Evolutionary conservation across 352 stramenopile genomes (phyloP), one percentile per base, ranked within the genome.

Genomic region (Phytophthora idaei): DNA sequence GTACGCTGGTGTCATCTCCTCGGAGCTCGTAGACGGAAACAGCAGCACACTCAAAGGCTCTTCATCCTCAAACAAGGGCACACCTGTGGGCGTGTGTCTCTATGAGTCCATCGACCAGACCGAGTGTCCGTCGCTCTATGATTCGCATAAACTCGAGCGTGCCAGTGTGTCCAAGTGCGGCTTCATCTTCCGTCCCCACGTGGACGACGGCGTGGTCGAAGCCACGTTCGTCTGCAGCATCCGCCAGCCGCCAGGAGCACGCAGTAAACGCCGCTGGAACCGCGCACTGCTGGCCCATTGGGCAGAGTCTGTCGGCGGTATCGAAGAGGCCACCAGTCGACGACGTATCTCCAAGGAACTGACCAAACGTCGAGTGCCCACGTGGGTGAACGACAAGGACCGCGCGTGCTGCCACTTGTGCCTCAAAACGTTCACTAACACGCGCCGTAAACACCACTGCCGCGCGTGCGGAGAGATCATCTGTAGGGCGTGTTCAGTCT

Each of bases 401-500:
- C 85, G 87, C 50, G 78, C 83, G 47, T 94, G 87, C 69, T 94
- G 87, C 63, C 83, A 92, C 52, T 64, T 94, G 46, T 94, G 87
- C 44, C 72, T 94, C 17, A 93, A 92, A 75, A 90, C 81, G 9
- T 94, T 94, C 62, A 89, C 81, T 28, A 91, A 84, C 70, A 92
- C 85, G 50, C 70, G 87, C 4, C 81, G 87, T 27, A 88, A 89
- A 64, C 87, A 95, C 60, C 87, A 95, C 69, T 93, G 85, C 66
- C 82, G 87, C 17, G 82, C 81, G 1, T 95, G 87, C 44, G 85
- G 87, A n/a, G 87, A 95, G 72, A 89, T 95, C 60, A 95, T 95
- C 53, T 95, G 87, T 61, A 78, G 84, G 52, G 76, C 71, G 39
- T 95, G 87, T 58, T 93, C 83, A n/a, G 57, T 92, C 15, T 90